Evolutionary conservation across 1,284 basidiomycete genomes (phyloP).

Genomic region (Pseudozyma hubeiensis): DNA sequence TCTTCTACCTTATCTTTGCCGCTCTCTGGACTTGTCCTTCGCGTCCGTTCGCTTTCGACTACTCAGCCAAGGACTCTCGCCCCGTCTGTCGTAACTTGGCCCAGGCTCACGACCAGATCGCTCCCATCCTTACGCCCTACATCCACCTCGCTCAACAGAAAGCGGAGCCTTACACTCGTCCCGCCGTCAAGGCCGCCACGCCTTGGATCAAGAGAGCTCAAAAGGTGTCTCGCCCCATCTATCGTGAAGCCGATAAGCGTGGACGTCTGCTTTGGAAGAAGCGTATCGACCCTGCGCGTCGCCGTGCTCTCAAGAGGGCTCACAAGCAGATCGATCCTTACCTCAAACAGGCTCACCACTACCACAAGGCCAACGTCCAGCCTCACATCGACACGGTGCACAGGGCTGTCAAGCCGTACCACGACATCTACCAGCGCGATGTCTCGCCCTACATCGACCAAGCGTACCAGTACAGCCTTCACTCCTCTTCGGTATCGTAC

Average conservation of each 20-base stretch:
- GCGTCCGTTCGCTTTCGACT: constrained; percentile 59
- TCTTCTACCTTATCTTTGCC: constrained; percentile 54
- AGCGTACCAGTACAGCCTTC: constrained; percentile 49
- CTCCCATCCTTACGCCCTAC: constrained; percentile 54
- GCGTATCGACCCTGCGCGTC: constrained; percentile 59
- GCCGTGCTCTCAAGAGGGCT: constrained; percentile 50
- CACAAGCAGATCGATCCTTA: constrained; percentile 57
- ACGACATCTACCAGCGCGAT: constrained; percentile 63
- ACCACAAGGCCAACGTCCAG: constrained; percentile 62
- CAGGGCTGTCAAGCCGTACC: constrained; percentile 60
- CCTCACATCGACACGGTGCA: constrained; percentile 58
- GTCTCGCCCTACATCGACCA: constrained; percentile 61
- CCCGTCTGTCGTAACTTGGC: constrained; percentile 62
- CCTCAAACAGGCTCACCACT: constrained; percentile 40
- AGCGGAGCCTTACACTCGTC: constrained; percentile 60
- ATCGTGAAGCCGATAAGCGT: constrained; percentile 44
- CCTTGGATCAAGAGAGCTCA: constrained; percentile 47
- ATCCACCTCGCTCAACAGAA: constrained; percentile 33
- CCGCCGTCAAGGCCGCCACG: constrained; percentile 43
- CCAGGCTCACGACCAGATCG: constrained; percentile 54
- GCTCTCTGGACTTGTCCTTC: constrained; percentile 63
- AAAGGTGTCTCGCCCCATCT: constrained; percentile 49
- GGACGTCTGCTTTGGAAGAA: constrained; percentile 54
- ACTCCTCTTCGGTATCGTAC: constrained; percentile 45
- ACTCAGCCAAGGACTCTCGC: constrained; percentile 52